Evolutionary conservation across 2,329 filamentous ascomycete species (phyloP).

Genomic region (Microcera coccophila): DNA sequence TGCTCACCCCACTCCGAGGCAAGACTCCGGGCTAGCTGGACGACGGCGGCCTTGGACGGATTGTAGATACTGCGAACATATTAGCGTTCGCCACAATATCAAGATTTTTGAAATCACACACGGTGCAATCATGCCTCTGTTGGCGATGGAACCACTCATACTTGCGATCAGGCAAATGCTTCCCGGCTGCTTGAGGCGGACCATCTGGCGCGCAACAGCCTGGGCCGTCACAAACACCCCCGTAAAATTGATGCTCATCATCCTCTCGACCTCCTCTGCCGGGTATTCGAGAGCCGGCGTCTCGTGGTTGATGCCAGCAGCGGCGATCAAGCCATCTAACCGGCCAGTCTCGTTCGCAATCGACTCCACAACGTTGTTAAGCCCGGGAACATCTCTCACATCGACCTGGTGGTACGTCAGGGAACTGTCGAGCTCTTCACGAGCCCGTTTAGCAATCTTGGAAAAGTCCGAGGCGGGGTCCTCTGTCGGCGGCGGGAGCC

Average conservation of each 20-base stretch:
- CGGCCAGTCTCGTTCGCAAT: constrained; percentile 69
- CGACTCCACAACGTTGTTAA: constrained; percentile 63
- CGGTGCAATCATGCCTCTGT: constrained; percentile 57
- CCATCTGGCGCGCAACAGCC: constrained; percentile 77
- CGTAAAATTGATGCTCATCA: constrained; percentile 83
- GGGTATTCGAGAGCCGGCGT: constrained; percentile 77
- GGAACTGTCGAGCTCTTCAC: constrained; percentile 60
- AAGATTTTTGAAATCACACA: constrained; percentile 41
- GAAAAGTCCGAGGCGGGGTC: constrained; percentile 56
- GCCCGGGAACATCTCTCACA: constrained; percentile 64
- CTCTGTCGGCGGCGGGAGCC: constrained; percentile 49
- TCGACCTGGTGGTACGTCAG: constrained; percentile 76
- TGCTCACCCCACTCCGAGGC: constrained; percentile 69
- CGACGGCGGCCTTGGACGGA: constrained; percentile 68
- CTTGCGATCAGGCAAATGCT: constrained; percentile 66
- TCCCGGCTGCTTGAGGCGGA: constrained; percentile 53
- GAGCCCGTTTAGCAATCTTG: constrained; percentile 59
- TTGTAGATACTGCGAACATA: constrained; percentile 60
- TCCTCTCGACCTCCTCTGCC: constrained; percentile 68
- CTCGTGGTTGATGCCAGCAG: constrained; percentile 75
- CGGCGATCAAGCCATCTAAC: constrained; percentile 73
- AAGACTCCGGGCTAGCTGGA: constrained; percentile 67
- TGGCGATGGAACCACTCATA: constrained; percentile 66
- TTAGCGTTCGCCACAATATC: constrained; percentile 2
- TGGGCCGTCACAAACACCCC: constrained; percentile 83